These are phyloP conservation scores for Gossypium ekmanianum DNA, from an alignment of 345 rosid species.

Conservation along the genomic window DNA sequence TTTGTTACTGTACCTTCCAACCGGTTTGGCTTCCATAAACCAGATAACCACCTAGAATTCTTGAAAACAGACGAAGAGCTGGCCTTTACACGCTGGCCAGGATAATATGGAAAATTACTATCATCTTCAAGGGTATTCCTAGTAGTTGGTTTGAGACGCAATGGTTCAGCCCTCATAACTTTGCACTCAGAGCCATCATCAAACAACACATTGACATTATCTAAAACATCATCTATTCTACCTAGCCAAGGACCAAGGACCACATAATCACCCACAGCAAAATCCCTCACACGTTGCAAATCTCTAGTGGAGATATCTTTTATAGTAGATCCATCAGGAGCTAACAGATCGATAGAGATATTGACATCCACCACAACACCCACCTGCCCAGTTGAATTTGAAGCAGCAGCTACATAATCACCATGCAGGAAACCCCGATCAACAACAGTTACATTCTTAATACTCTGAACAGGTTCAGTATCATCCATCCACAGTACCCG, in stretches of 20 bases:
- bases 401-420: slow-evolving; percentile 78
- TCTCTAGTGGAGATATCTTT: slow-evolving; percentile 62
- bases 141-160: slow-evolving; percentile 63
- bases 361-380: slow-evolving; percentile 81
- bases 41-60: slow-evolving; percentile 78
- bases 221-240: slow-evolving; percentile 84
- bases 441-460: slow-evolving; percentile 53
- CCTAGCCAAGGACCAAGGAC: slow-evolving; percentile 94
- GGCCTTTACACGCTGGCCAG: slow-evolving; percentile 94
- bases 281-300: slow-evolving; percentile 84
- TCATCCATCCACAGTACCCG: slow-evolving; percentile 87
- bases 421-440: slow-evolving; percentile 95
- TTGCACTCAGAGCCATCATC: slow-evolving; percentile 96
- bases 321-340: slow-evolving; percentile 59
- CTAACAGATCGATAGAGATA: slow-evolving; percentile 67
- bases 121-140: slow-evolving; percentile 78
- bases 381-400: slow-evolving; percentile 83
- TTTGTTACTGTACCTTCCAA: slow-evolving; percentile 92
- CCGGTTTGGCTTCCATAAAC: slow-evolving; percentile 82
- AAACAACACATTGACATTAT: slow-evolving; percentile 85
- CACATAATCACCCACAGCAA: slow-evolving; percentile 81
- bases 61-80: slow-evolving; percentile 79
- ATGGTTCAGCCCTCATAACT: slow-evolving; percentile 81
- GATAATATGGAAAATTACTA: slow-evolving; percentile 76
- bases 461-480: slow-evolving; percentile 62